These are phyloP conservation scores for Boletus pseudopeckii DNA, from an alignment of 768 basidiomycete genomes.

Conservation along the genomic window DNA sequence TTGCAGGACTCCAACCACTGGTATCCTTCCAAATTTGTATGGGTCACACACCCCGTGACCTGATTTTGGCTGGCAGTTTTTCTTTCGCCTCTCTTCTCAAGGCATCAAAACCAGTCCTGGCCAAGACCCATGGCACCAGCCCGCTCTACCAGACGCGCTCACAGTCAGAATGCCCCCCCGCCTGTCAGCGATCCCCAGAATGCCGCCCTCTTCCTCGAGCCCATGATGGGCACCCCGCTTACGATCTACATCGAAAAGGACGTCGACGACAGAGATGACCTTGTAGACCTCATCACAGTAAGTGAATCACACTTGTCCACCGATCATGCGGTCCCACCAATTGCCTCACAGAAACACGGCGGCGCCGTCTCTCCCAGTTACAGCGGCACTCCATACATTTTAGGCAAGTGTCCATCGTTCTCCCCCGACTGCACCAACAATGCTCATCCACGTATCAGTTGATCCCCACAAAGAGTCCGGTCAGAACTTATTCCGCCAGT, in stretches of 20 bases:
- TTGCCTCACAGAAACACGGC: conserved; percentile 61
- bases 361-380: conserved; percentile 72
- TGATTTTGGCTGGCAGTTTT: conserved; percentile 12
- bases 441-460: conserved; percentile 42
- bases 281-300: conserved; percentile 66
- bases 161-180: conserved; percentile 30
- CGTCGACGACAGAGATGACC: conserved; percentile 61
- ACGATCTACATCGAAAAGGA: conserved; percentile 79
- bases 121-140: conserved; percentile 81
- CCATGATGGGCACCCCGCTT: conserved; percentile 75
- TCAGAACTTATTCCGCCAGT: conserved; percentile 77
- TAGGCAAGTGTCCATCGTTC: conserved; percentile 49
- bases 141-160: conserved; percentile 55
- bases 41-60: conserved; percentile 18
- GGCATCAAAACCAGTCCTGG: conserved; percentile 29
- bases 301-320: conserved; percentile 28
- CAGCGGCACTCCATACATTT: conserved; percentile 74
- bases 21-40: background rate
- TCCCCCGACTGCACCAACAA: background rate
- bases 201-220: conserved; percentile 68
- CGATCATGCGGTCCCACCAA: conserved; percentile 5
- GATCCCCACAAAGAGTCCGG: conserved; percentile 77
- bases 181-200: conserved; percentile 35
- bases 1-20: conserved; percentile 30
- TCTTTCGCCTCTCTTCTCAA: conserved; percentile 16